Evolutionary conservation across 2,329 filamentous ascomycete species (phyloP), one percentile per base, ranked within the genome.

Genomic region (Aaosphaeria pasadenensis): DNA sequence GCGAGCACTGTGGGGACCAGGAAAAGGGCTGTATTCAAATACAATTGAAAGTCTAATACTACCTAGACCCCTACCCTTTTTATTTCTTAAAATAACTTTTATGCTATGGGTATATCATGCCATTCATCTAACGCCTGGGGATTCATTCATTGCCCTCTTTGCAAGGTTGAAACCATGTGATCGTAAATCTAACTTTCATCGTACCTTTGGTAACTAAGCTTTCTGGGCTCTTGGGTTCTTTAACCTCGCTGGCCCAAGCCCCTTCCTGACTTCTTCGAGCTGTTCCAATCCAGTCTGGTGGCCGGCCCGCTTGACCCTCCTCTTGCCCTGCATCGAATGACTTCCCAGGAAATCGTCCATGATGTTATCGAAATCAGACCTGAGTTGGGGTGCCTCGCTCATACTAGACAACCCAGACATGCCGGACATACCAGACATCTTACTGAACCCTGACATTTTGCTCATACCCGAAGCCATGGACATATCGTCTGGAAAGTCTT

Each of bases 331-430:
- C 71, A 84, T 86, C 7, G 82, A 82, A 64, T 89, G 87, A 32
- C 78, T 84, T 6, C 85, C 88, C 29, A 97, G 73, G 72, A 99
- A 99, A 48, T 96, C 91, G 65, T 97, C 92, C 78, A 99, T 84
- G 66, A 97, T 90, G 52, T 78, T 82, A 66, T 96, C 86, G 70
- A 99, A 96, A 66, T 96, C 91, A 36, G 79, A 76, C 41, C 90
- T 78, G 35, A 89, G 74, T 7, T 86, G 81, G 1, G 75, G 73
- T 11, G 72, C 74, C 42, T 71, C 62, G 43, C 64, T 68, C 53
- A 70, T 64, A 30, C 56, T 59, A 9, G 52, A 56, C 53, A 70
- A 63, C 28, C 56, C 58, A 9, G 52, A 56, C 30, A 57, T 48
- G 38, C 49, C 40, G 6, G 39, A 30, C 41, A 43, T 43, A 9